Base-by-base conservation (phyloP, 768 basidiomycete genomes). In the Rhizopogon roseolus region DNA sequence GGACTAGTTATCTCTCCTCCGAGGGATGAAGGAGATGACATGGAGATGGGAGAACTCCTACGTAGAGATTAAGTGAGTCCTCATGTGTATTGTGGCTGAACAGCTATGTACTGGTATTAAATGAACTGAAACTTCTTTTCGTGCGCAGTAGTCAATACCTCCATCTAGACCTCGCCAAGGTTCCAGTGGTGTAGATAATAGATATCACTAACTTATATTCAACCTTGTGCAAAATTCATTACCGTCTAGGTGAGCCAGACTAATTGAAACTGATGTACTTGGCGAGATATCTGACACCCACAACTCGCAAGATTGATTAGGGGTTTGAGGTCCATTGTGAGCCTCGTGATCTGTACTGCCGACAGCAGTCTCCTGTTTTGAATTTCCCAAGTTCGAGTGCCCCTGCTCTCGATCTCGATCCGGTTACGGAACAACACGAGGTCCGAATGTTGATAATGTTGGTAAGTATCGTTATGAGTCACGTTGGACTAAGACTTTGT, bases 51-150 rank as follows among this genome's bases (percentile, higher is more conserved):
- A 34, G 75, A 61, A 49, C 60, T 74, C 64, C 55, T 84, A 73
- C 66, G 77, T 62, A 64, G 85, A 79, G 68, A 80, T 80, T 80
- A 81, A 82, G 68, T 73, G 81, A 72, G 82, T 75, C 45, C 17
- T 5, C 45, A 19, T 32, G 32, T 34, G 32, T 46, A 3, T 14
- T 46, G 17, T 34, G 32, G 45, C 14, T 14, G 4, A 34, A 13
- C 28, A 22, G 13, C 17, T 34, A 17, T 22, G 8, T 22, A 34
- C 45, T 32, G 32, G 45, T 46, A 7, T 22, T 22, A 19, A 46
- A 19, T 32, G 8, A 46, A 46, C 17, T 34, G 8, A 16, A 22
- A 13, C 32, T 13, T 32, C 45, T 22, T 46, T 46, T 17, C 17
- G 19, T 22, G 14, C 19, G 13, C 45, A 46, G 34, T 22, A 46